Base-by-base conservation (phyloP, 169 alveolate genomes). In the Theileria orientalis region DNA sequence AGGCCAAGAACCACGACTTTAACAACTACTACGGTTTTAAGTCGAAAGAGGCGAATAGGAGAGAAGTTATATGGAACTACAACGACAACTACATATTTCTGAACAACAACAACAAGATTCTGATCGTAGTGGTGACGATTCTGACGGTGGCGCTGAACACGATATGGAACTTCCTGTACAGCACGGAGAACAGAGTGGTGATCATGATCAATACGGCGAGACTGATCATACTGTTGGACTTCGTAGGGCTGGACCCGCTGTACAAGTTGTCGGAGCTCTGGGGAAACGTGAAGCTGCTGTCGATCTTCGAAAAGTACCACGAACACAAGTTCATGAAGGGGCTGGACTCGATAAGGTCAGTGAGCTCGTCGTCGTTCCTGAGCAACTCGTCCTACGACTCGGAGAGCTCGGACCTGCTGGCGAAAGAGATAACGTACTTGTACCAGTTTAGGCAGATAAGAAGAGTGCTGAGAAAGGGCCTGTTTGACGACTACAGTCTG, bases 231-330 rank as follows among this genome's bases (percentile, higher is more conserved):
- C 56, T 76, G 30, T 60, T 78, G 37, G 76, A 57, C 14, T 78
- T 78, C 69, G 79, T 77, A 3, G 86, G 86, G 23, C 51, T 78
- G 49, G 86, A 78, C 51, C 86, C 86, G 49, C 37, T 78, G 19
- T 27, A 59, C 25, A 73, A 78, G 49, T 35, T 78, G 75, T 64
- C 83, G 11, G 83, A 80, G 33, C 49, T 80, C 25, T 80, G 88
- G 88, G 88, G 88, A 3, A 80, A 80, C 68, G 88, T 80, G 21
- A 80, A 74, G 32, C 77, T 80, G 21, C 83, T 69, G 74, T 47
- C 71, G n/a, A 47, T 80, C 19, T 80, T 80, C 66, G 60, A 80
- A 35, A 56, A 74, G 88, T 67, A 80, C 60, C 73, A 80, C 29
- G 88, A 80, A 40, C 67, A 69, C 35, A 61, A 74, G 33, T 51